Base-by-base conservation (phyloP, 2,329 filamentous ascomycete genomes). In the Penicillium paneum region DNA sequence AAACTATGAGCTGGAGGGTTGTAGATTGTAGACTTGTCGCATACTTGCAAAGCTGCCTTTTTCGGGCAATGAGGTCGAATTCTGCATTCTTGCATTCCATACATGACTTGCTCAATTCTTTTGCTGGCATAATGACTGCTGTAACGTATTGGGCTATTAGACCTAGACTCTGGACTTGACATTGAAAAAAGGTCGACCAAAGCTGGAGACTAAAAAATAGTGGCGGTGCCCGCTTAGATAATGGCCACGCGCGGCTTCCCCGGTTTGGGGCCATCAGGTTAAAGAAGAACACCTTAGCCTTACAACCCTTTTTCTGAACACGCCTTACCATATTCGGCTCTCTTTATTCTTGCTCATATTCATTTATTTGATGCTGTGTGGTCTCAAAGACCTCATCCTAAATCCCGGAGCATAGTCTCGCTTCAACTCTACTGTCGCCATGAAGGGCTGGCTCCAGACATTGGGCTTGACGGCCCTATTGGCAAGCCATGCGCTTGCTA, bases 1-100 rank as follows among this genome's bases (percentile, higher is more conserved):
- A 57, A 45, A 39, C 32, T 39, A 41, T 29, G 31, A 36, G 28
- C 38, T 54, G 40, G 55, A 54, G 52, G 51, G 50, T 58, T 32
- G 46, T 35, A 44, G 41, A 47, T 39, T 48, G 28, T 50, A 36
- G 48, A 40, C 29, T 35, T 39, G 12, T 36, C 41, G 60, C 78
- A 63, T 69, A 84, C 81, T 76, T 76, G 78, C 86, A 89, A 15
- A 87, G 77, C 28, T 78, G 78, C 63, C 86, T 82, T 17, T 75
- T 75, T 55, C 86, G 81, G 54, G 86, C 80, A 12, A 78, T 76
- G 45, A 86, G 74, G 8, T 76, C 73, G 5, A 81, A 75, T 28
- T 79, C 73, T 28, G 72, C 71, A 39, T 76, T 71, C 42, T 78
- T 78, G 69, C 85, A 89, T 59, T 85, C 79, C 61, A 78, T 74